Evolutionary conservation across 306 rosid species (phyloP).

Genomic region (Pachyrhizus erosus): DNA sequence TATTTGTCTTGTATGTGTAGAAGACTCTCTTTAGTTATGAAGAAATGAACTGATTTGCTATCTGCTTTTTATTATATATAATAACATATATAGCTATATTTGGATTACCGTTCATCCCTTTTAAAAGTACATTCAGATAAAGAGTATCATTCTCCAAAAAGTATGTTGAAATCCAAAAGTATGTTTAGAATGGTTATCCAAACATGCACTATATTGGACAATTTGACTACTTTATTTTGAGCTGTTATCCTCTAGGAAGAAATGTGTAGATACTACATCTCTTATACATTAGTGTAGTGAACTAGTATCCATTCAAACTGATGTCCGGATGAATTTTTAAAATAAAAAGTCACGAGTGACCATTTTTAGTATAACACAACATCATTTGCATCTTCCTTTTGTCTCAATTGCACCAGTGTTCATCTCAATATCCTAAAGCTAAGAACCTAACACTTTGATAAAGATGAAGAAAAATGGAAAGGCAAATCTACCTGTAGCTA

Average conservation of each 20-base stretch:
- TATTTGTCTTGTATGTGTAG: not conserved
- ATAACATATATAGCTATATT: too few species aligned
- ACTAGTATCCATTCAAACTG: constrained; percentile 6
- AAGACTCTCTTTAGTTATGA: not conserved
- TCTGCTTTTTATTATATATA: not conserved
- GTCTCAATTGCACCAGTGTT: not conserved
- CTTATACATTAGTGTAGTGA: not conserved
- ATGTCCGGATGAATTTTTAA: not conserved
- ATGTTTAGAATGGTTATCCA: not conserved
- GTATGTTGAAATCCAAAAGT: too few species aligned
- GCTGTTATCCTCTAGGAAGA: not conserved
- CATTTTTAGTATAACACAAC: not conserved
- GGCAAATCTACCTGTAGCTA: constrained; percentile 78
- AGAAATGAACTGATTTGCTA: not conserved
- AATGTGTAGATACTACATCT: not conserved
- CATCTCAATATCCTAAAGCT: not conserved
- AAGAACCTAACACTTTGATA: not conserved
- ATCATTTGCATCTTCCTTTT: not conserved
- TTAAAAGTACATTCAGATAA: too few species aligned
- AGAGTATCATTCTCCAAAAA: too few species aligned
- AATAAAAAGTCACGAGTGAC: not conserved
- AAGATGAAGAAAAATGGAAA: constrained; percentile 23
- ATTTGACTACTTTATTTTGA: not conserved
- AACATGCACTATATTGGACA: not conserved
- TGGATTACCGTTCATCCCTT: too few species aligned